Evolutionary conservation across 2,329 filamentous ascomycete genomes (phyloP).

Genomic region (Samsoniella hepiali): DNA sequence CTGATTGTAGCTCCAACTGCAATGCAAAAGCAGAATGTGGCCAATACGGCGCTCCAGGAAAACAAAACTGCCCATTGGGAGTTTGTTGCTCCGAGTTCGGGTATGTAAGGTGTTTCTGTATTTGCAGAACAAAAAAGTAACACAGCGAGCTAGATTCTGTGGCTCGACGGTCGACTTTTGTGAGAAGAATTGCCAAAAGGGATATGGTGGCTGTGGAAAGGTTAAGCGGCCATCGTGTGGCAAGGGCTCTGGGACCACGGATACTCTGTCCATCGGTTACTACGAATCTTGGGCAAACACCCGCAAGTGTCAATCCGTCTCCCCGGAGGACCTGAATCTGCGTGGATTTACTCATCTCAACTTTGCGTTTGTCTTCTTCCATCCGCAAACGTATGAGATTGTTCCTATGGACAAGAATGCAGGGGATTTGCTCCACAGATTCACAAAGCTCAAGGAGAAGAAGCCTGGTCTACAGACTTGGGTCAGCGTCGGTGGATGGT

Average conservation of each 20-base stretch:
- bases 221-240: background rate
- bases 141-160: no score
- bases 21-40: conserved; percentile 24
- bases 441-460: background rate
- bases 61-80: conserved; percentile 28
- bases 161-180: no score
- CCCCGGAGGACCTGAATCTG: conserved; percentile 22
- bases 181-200: background rate
- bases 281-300: conserved; percentile 26
- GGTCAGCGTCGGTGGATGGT: background rate
- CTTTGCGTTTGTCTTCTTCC: conserved; percentile 37
- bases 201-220: background rate
- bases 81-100: conserved; percentile 27
- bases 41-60: conserved; percentile 24
- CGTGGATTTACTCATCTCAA: conserved; percentile 27
- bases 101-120: background rate
- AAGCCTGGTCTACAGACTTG: background rate
- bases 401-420: background rate
- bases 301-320: conserved; percentile 21
- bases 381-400: background rate
- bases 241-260: background rate
- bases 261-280: conserved; percentile 31
- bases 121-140: no score
- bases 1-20: conserved; percentile 29
- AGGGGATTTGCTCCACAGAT: background rate